A percentile compares a stretch with the other conserved stretches of the same genome.
These are phyloP conservation scores for Candida dubliniensis DNA, from an alignment of 1,139 yeast species.

Conservation along the genomic window DNA sequence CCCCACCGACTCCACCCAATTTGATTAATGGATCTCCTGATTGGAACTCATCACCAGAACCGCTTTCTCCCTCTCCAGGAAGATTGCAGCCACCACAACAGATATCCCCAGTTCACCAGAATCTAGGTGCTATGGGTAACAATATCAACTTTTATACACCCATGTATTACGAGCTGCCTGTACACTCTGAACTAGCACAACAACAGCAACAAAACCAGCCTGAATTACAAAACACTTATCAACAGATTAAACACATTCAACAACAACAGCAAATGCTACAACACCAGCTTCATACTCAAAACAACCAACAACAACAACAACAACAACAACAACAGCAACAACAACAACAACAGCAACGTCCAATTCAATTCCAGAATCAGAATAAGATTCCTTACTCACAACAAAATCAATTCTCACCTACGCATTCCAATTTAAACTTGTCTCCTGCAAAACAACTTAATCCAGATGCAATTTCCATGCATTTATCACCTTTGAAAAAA, in stretches of 20 bases:
- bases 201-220: slow-evolving; percentile 6
- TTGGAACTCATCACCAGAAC: slow-evolving; percentile 44
- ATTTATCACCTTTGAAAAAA: slow-evolving; percentile 42
- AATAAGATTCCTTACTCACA: no score
- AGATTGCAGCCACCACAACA: slow-evolving; percentile 15
- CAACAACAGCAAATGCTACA: slow-evolving; percentile 13
- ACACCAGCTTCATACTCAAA: slow-evolving; percentile 11
- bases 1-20: slow-evolving; percentile 50
- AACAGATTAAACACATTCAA: slow-evolving; percentile 11
- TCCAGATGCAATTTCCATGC: slow-evolving; percentile 42
- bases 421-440: slow-evolving; percentile 18
- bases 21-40: slow-evolving; percentile 38
- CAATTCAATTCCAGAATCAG: slow-evolving; percentile 11
- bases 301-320: slow-evolving; percentile 8
- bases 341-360: slow-evolving; percentile 10
- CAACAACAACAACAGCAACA: slow-evolving; percentile 11
- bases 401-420: slow-evolving; percentile 22
- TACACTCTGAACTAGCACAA: neutral
- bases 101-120: slow-evolving; percentile 30
- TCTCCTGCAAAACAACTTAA: slow-evolving; percentile 35
- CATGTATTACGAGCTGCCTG: slow-evolving; percentile 29
- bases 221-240: slow-evolving; percentile 5
- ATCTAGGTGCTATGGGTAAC: slow-evolving; percentile 12
- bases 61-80: slow-evolving; percentile 37
- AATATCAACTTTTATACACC: slow-evolving; percentile 36